These are phyloP conservation scores for Pseudogymnoascus sp. DNA, from an alignment of 2,329 filamentous ascomycete species.

Conservation along the genomic window DNA sequence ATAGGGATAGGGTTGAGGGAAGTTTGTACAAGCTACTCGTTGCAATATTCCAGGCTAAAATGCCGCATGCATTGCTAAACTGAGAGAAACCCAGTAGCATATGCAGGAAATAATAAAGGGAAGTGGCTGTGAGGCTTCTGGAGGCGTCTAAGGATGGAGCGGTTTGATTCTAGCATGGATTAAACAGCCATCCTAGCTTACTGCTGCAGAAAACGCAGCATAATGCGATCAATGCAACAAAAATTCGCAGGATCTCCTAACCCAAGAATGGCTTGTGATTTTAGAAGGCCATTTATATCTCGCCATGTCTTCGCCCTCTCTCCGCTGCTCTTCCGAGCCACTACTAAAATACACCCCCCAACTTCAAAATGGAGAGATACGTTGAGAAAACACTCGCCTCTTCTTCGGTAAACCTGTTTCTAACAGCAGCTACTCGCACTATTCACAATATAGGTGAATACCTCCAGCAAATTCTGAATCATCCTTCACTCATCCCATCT, in stretches of 20 bases:
- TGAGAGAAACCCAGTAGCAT: background rate
- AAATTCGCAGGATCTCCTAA: background rate
- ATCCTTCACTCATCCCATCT: background rate
- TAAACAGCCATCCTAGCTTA: background rate
- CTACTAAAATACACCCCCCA: background rate
- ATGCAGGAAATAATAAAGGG: background rate
- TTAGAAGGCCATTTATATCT: background rate
- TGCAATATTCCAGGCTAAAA: background rate
- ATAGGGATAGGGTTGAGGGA: background rate
- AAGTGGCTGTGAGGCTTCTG: background rate
- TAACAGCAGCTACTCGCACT: background rate
- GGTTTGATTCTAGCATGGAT: background rate
- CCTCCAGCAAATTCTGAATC: background rate
- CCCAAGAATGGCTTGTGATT: background rate
- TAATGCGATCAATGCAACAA: background rate
- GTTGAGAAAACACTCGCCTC: background rate
- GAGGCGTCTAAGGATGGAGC: background rate
- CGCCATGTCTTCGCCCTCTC: background rate
- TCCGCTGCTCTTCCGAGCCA: background rate
- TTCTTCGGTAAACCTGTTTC: background rate
- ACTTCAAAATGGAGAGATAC: background rate
- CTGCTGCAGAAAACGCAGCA: background rate
- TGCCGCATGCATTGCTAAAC: background rate
- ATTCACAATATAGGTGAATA: background rate
- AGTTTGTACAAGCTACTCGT: background rate